phyloP scores from a whole-genome alignment of 345 rosid species.

The Brassica nigra region DNA sequence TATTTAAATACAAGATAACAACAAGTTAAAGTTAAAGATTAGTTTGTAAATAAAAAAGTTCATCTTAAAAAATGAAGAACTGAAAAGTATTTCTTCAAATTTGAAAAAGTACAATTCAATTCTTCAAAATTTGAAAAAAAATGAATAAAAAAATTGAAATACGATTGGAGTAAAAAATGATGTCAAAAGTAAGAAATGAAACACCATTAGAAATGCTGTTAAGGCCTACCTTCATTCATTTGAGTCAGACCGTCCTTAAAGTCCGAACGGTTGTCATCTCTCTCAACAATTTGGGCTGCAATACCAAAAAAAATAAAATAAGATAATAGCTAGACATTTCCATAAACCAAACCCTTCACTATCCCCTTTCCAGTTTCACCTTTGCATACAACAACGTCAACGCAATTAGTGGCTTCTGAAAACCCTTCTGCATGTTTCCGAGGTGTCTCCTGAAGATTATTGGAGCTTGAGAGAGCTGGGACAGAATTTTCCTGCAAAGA shows the following conservation, averaged over 20 bases:
- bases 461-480: conserved; percentile 25
- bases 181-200: too few relatives aligned
- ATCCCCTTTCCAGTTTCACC: conserved; percentile 21
- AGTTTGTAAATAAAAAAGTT: too few relatives aligned
- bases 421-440: conserved; percentile 1
- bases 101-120: too few relatives aligned
- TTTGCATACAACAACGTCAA: conserved; percentile 18
- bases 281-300: conserved; percentile 16
- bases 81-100: too few relatives aligned
- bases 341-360: conserved; percentile 1
- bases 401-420: conserved; percentile 15
- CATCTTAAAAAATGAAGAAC: too few relatives aligned
- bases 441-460: conserved; percentile 23
- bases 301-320: background rate
- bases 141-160: too few relatives aligned
- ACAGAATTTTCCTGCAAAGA: conserved; percentile 37
- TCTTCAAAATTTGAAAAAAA: too few relatives aligned
- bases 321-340: background rate
- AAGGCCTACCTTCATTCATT: conserved; percentile 41
- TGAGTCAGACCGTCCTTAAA: conserved; percentile 17
- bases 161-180: too few relatives aligned
- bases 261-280: conserved; percentile 5
- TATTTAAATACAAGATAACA: too few relatives aligned
- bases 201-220: too few relatives aligned
- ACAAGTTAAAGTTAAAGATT: too few relatives aligned